phyloP scores from a whole-genome alignment of 495 filamentous ascomycete genomes.

The Parmelia sp. region DNA sequence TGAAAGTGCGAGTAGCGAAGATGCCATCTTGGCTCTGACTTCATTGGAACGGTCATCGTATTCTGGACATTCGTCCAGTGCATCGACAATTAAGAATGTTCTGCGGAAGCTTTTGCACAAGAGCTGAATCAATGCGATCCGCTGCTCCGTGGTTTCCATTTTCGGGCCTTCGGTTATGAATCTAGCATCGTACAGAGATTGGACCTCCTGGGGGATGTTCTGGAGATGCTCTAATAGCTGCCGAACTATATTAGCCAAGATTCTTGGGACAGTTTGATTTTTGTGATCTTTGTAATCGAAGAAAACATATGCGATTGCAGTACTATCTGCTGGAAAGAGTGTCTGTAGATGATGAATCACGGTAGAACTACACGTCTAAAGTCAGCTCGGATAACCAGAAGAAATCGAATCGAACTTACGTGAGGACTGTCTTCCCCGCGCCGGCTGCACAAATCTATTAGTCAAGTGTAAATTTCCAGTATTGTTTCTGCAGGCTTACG shows the following conservation, averaged over 20 bases:
- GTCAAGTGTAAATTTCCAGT: background rate
- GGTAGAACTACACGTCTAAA: background rate
- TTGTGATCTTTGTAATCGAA: slow-evolving; percentile 7
- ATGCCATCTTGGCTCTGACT: background rate
- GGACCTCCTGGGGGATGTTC: background rate
- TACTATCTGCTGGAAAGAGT: no score
- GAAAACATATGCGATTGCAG: slow-evolving; percentile 1
- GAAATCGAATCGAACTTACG: background rate
- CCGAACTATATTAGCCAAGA: background rate
- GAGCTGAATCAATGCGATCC: background rate
- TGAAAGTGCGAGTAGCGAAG: background rate
- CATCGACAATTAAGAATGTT: background rate
- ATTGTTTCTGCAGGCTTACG: background rate
- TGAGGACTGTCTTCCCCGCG: slow-evolving; percentile 5
- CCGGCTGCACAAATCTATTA: background rate
- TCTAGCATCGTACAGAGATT: background rate
- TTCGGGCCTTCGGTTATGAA: background rate
- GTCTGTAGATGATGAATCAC: background rate
- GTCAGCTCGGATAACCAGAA: background rate
- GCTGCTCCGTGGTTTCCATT: background rate
- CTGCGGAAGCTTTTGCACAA: background rate
- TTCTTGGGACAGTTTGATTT: background rate
- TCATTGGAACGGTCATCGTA: background rate
- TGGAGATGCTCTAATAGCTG: background rate
- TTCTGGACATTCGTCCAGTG: slow-evolving; percentile 4